Evolutionary conservation across 2,329 filamentous ascomycete species (phyloP), one percentile per base, ranked within the genome.

Genomic region (Davidsoniella virescens): DNA sequence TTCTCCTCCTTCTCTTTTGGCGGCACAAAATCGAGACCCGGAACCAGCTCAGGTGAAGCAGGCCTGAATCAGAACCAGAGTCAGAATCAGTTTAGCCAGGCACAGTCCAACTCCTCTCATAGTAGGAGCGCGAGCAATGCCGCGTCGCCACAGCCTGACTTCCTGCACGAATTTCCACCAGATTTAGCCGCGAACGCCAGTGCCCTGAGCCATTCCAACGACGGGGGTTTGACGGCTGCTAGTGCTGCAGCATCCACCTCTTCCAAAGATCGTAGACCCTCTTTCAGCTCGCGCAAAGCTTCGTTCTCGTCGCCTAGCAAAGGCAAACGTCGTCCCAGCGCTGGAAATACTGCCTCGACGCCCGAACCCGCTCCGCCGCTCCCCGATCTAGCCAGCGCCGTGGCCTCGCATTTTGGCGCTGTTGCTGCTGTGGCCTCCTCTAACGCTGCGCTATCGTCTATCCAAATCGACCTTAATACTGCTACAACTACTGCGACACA

Each of bases 351-450:
- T 33, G 29, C 29, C 29, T 60, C 67, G 44, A 70, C 67, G 49
- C 70, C 73, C 61, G 67, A 65, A 46, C 56, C 67, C 18, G 65
- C 64, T 42, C 73, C 72, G 33, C 70, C 71, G 5, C 64, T 76
- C 16, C 72, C 72, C 43, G 70, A 75, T 48, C 72, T 72, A 61
- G 70, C 70, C 4, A 67, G 73, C 51, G 61, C 69, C n/a, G 67
- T 67, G 42, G 66, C 69, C 3, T 69, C 70, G 55, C 49, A 62
- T 57, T 54, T 60, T 54, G 55, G 58, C 4, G 46, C 55, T 39
- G 51, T 58, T 12, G 56, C 57, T n/a, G 55, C 61, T 39, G 17
- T 50, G 14, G 36, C 39, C 18, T 16, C 46, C 18, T 33, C 29
- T 12, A 33, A 33, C 29, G 29, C 29, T 12, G 29, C 29, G 9